Evolutionary conservation across 768 basidiomycete genomes (phyloP).

Genomic region (Leccinellum rugosiceps): DNA sequence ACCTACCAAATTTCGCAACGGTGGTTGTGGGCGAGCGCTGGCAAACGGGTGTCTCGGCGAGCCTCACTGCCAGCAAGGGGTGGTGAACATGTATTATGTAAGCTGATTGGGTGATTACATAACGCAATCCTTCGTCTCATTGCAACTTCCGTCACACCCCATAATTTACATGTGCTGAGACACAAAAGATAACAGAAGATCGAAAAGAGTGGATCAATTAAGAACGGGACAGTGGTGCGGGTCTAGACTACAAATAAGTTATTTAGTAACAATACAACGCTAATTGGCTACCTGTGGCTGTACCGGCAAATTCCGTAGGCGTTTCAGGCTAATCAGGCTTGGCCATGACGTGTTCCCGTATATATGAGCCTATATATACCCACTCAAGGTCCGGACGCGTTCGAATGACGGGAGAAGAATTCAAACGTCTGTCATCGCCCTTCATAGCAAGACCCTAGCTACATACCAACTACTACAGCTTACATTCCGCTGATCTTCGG

Average conservation of each 20-base stretch:
- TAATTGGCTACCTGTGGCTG: not conserved
- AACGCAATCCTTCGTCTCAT: not conserved
- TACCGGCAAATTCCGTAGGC: not conserved
- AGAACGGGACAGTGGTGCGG: not conserved
- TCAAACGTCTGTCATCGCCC: not conserved
- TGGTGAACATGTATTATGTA: conserved; percentile 12
- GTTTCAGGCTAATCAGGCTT: not conserved
- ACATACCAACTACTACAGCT: not conserved
- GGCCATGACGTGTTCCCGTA: not conserved
- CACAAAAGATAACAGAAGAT: not conserved
- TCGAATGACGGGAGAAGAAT: not conserved
- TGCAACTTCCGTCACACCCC: not conserved
- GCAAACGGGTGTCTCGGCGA: too few relatives aligned
- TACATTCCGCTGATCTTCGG: conserved; percentile 13
- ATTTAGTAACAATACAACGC: not conserved
- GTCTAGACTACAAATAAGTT: not conserved
- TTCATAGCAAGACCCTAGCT: conserved; percentile 1
- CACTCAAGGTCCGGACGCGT: not conserved
- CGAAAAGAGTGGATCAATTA: not conserved
- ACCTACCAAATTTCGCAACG: conserved; percentile 1
- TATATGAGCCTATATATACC: not conserved
- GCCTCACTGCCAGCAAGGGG: too few relatives aligned
- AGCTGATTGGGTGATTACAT: conserved; percentile 6
- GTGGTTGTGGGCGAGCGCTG: not conserved
- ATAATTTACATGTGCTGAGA: not conserved